Base-by-base conservation (phyloP, 495 filamentous ascomycete species). In the Hypoxylon fuscum region DNA sequence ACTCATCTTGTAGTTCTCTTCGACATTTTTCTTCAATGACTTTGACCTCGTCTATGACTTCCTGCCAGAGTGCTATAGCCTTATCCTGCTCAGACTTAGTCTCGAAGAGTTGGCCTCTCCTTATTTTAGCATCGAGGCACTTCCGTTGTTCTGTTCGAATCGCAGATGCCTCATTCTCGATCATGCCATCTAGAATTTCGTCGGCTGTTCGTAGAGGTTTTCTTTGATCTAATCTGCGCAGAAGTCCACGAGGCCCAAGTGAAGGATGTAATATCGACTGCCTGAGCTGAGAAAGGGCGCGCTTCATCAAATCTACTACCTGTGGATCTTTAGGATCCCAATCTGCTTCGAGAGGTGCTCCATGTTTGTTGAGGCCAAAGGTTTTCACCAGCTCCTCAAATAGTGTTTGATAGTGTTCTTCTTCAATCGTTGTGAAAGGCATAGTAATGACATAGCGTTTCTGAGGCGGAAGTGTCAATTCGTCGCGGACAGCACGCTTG, bases 261-360 rank as follows among this genome's bases (percentile, higher is more conserved):
- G 93, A 77, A 2, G 94, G 90, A 74, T 97, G 91, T n/a, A 97
- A 81, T 56, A 91, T 92, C 1, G 88, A 90, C 69, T 95, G 91
- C 11, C 94, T 86, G 27, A 98, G 82, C 8, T 71, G 68, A 45
- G 82, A 76, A 10, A 81, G 72, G 10, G 72, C 72, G n/a, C 66
- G 58, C 9, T 74, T 69, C 90, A 95, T 93, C 40, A 71, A 79
- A 49, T 89, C 87, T 53, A 91, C 73, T 0, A 77, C 76, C 0
- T 46, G 54, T 3, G 80, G 73, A 53, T 85, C 80, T 35, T 90
- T 79, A 0, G 85, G 83, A 51, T 89, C 76, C 89, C 88, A 93
- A 11, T 83, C 77, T 10, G 78, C 82, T 2, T 42, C 55, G 1
- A 84, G 42, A 2, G 91, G 89, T 8, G 76, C 77, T 0, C 94